Evolutionary conservation across 306 rosid species (phyloP).

Genomic region (Castanea mollissima): DNA sequence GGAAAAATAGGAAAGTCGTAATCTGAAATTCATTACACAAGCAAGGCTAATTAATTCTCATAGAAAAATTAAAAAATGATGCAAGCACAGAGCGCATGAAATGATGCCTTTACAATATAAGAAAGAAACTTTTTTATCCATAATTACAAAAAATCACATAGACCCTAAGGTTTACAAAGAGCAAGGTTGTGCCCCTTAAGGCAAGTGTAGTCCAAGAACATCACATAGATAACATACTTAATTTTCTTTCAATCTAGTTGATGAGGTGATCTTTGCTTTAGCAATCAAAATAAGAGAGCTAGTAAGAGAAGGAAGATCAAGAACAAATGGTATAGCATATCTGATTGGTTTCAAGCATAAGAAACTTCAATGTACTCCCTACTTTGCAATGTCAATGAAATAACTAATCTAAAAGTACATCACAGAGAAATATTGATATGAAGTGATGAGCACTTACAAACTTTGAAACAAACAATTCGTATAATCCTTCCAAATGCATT

Average conservation of each 20-base stretch:
- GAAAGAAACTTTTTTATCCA: neutral
- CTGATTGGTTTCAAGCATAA: slow-evolving; percentile 1
- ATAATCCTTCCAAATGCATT: slow-evolving; percentile 95
- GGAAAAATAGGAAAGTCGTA: slow-evolving; percentile 11
- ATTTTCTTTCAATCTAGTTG: neutral
- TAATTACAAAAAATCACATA: neutral
- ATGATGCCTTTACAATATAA: neutral
- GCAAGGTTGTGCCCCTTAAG: neutral
- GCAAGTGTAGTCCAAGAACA: neutral
- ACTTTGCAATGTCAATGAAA: slow-evolving; percentile 14
- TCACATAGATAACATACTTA: neutral
- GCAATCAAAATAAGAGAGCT: slow-evolving; percentile 17
- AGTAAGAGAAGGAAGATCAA: slow-evolving; percentile 10
- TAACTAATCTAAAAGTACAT: neutral
- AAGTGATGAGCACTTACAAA: slow-evolving; percentile 62
- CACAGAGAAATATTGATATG: neutral
- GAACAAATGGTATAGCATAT: neutral
- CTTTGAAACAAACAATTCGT: slow-evolving; percentile 86
- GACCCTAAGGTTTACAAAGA: neutral
- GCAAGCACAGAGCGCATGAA: neutral
- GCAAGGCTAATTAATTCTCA: slow-evolving; percentile 16
- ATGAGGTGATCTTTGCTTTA: neutral
- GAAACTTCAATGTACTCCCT: slow-evolving; percentile 6
- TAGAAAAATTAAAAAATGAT: neutral
- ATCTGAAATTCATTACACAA: slow-evolving; percentile 23